phyloP scores from a whole-genome alignment of 352 stramenopile species.

The Phytopythium delawarense region DNA sequence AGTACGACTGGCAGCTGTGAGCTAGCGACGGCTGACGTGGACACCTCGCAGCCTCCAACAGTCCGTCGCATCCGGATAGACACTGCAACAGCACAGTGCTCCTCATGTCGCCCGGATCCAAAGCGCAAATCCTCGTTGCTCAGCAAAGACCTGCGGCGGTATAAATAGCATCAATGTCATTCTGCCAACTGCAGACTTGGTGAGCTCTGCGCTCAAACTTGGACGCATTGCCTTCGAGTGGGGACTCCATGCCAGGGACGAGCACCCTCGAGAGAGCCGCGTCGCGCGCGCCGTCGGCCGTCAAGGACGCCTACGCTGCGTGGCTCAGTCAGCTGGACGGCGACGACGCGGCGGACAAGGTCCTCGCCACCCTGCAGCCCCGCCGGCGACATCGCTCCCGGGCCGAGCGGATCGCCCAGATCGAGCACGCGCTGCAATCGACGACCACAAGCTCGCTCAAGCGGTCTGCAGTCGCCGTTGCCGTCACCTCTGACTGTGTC shows the following conservation, averaged over 20 bases:
- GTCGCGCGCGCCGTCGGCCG: background rate
- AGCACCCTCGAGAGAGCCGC: background rate
- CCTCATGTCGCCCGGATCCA: background rate
- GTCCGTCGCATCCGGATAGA: background rate
- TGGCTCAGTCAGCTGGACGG: conserved; percentile 44
- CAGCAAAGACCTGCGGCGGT: background rate
- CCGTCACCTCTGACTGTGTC: background rate
- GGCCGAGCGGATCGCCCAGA: conserved; percentile 16
- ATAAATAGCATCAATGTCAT: background rate
- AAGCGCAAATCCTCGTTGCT: background rate
- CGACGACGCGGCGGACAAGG: conserved; percentile 28
- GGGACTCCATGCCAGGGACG: background rate
- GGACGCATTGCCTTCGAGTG: background rate
- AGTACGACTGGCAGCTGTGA: conserved; percentile 49
- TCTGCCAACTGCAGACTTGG: background rate
- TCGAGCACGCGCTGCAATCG: conserved; percentile 36
- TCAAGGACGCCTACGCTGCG: conserved; percentile 35
- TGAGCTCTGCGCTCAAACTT: background rate
- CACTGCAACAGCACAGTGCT: background rate
- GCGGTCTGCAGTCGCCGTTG: background rate
- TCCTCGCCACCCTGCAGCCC: conserved; percentile 12
- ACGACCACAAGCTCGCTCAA: conserved; percentile 51
- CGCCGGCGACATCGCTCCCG: background rate
- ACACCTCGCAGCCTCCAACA: background rate
- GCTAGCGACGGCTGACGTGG: background rate